These are phyloP conservation scores for Apiosordaria backusii DNA, from an alignment of 495 filamentous ascomycete species.

Conservation along the genomic window DNA sequence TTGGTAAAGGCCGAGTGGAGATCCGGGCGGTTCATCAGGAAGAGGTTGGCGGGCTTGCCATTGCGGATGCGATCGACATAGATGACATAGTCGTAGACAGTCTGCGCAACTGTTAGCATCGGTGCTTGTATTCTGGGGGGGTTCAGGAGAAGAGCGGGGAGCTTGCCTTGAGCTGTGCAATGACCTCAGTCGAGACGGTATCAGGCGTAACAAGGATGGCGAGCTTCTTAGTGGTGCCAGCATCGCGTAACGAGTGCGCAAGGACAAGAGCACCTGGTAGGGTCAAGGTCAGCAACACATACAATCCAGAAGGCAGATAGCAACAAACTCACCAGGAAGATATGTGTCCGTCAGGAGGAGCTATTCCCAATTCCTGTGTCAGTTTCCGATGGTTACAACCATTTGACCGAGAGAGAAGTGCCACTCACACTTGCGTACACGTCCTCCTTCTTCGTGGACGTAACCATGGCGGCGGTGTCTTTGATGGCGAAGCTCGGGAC, in stretches of 20 bases:
- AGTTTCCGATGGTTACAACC: constrained; percentile 21
- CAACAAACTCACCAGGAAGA: constrained; percentile 66
- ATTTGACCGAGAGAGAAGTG: not conserved
- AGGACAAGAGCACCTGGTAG: constrained; percentile 79
- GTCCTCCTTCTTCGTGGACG: constrained; percentile 41
- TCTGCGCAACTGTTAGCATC: constrained; percentile 45
- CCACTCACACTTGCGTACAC: constrained; percentile 54
- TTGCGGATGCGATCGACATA: constrained; percentile 77
- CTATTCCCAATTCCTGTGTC: constrained; percentile 43
- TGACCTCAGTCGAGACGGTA: constrained; percentile 63
- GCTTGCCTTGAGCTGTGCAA: constrained; percentile 69
- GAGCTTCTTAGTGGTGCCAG: constrained; percentile 79
- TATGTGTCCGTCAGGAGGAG: constrained; percentile 88
- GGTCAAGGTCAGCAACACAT: constrained; percentile 20
- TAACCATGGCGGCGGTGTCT: constrained; percentile 23
- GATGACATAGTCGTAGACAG: constrained; percentile 83
- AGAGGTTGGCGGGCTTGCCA: constrained; percentile 73
- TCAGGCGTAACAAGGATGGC: constrained; percentile 79
- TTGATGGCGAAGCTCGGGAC: not conserved
- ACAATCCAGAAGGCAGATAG: constrained; percentile 12
- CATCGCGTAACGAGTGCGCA: constrained; percentile 91
- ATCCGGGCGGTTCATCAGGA: constrained; percentile 87
- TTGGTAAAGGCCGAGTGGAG: constrained; percentile 92
- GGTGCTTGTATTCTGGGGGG: not conserved
- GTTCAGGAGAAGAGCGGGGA: constrained; percentile 12